Evolutionary conservation across 495 filamentous ascomycete genomes (phyloP).

Genomic region (Trichoderma asperelloides): DNA sequence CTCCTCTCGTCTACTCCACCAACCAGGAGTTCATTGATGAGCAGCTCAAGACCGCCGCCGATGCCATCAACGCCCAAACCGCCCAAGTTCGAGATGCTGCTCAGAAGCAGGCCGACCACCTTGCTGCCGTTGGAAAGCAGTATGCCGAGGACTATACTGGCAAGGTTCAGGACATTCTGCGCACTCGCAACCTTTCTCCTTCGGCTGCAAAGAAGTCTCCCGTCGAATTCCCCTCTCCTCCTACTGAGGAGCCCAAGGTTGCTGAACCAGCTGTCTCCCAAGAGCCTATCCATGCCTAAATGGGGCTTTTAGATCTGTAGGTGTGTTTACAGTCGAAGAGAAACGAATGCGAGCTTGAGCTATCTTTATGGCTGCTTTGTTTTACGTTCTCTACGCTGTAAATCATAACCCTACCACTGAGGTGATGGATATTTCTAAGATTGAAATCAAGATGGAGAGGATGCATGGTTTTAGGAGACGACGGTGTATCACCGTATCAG

Average conservation of each 20-base stretch:
- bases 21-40: conserved; percentile 92
- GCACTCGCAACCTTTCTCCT: conserved; percentile 38
- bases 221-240: conserved; percentile 1
- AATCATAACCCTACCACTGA: background rate
- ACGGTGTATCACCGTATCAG: background rate
- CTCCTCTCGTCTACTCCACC: conserved; percentile 80
- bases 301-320: too few relatives aligned
- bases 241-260: conserved; percentile 9
- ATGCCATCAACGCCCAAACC: conserved; percentile 74
- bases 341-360: background rate
- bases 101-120: conserved; percentile 69
- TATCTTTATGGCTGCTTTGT: background rate
- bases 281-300: conserved; percentile 2
- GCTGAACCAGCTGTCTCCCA: background rate
- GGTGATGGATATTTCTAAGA: background rate
- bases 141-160: conserved; percentile 75
- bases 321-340: background rate
- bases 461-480: background rate
- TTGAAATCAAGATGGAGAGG: background rate
- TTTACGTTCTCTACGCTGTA: background rate
- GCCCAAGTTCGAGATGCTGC: conserved; percentile 71
- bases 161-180: conserved; percentile 69
- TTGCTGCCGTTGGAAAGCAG: conserved; percentile 66
- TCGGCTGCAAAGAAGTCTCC: conserved; percentile 18
- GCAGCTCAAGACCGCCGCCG: conserved; percentile 60